These are phyloP conservation scores for Mallotus repandus DNA, from an alignment of 441 rosid species.

Conservation along the genomic window DNA sequence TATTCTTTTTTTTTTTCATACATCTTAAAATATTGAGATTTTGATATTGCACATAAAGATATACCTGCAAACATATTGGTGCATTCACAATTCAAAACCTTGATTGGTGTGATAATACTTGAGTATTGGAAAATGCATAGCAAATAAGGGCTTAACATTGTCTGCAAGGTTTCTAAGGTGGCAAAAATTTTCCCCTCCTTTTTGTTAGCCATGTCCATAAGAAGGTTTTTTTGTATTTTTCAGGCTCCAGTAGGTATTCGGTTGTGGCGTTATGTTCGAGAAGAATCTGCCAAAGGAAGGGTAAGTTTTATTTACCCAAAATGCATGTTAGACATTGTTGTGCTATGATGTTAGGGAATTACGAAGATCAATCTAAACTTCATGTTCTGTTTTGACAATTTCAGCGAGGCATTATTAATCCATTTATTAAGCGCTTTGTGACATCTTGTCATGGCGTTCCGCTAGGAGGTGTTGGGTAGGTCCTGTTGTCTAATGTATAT, in stretches of 20 bases:
- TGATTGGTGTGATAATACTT: too few species aligned
- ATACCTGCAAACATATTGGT: background rate
- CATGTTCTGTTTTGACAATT: constrained; percentile 32
- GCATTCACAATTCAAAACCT: background rate
- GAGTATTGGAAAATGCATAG: background rate
- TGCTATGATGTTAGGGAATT: background rate
- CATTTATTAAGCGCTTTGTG: constrained; percentile 51
- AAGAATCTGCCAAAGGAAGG: constrained; percentile 65
- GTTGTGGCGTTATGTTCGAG: constrained; percentile 51
- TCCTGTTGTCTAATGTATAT: background rate
- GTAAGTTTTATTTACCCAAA: constrained; percentile 32
- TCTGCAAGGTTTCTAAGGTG: background rate
- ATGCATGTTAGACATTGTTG: background rate
- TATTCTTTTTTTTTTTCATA: background rate
- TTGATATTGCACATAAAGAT: background rate
- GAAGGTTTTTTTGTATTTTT: constrained; percentile 17
- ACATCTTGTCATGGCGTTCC: constrained; percentile 80
- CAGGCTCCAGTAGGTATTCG: constrained; percentile 88
- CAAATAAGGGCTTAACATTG: background rate
- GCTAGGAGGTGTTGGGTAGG: constrained; percentile 87
- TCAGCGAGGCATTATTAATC: constrained; percentile 48
- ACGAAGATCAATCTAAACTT: background rate
- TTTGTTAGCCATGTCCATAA: background rate
- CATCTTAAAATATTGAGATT: background rate
- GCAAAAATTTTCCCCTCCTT: constrained; percentile 4